Evolutionary conservation across 352 stramenopile genomes (phyloP).

Genomic region (Phytophthora syringae): DNA sequence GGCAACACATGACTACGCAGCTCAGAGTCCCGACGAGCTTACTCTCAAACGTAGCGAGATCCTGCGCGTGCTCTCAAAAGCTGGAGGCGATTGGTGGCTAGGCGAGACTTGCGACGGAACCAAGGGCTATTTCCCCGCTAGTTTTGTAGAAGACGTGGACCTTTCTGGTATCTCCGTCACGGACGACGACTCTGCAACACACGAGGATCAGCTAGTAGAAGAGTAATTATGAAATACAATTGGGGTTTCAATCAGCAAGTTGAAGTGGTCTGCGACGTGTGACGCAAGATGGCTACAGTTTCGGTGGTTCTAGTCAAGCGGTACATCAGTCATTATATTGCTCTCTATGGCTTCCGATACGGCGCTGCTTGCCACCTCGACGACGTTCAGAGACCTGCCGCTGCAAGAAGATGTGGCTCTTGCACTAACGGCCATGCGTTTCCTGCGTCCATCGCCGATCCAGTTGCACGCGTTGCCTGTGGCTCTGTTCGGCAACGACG

Average conservation of each 20-base stretch:
- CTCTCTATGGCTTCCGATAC: slow-evolving; percentile 24
- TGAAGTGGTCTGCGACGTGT: slow-evolving; percentile 38
- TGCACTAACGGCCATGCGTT: slow-evolving; percentile 60
- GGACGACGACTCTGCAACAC: slow-evolving; percentile 3
- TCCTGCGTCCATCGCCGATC: slow-evolving; percentile 69
- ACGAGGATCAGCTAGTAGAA: slow-evolving; percentile 11
- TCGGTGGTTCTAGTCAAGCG: slow-evolving; percentile 26
- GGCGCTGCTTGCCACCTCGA: slow-evolving; percentile 16
- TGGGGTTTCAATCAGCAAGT: no score
- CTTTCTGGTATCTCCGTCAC: not conserved
- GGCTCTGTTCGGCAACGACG: slow-evolving; percentile 81
- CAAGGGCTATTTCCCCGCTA: slow-evolving; percentile 64
- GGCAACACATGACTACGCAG: slow-evolving; percentile 13
- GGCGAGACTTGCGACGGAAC: slow-evolving; percentile 69
- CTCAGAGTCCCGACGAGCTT: slow-evolving; percentile 54
- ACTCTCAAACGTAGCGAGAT: slow-evolving; percentile 57
- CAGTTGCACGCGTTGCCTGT: slow-evolving; percentile 72
- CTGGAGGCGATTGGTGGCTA: slow-evolving; percentile 62
- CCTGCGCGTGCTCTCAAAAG: slow-evolving; percentile 58
- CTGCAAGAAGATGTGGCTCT: slow-evolving; percentile 57
- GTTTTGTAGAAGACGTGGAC: slow-evolving; percentile 45
- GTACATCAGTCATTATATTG: slow-evolving; percentile 6
- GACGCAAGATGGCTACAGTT: slow-evolving; percentile 25
- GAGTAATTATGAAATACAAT: slow-evolving; percentile 15
- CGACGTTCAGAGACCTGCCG: slow-evolving; percentile 69